Base-by-base conservation (phyloP, 192 early-diverging fungal species). In the Obelidium mucronatum region DNA sequence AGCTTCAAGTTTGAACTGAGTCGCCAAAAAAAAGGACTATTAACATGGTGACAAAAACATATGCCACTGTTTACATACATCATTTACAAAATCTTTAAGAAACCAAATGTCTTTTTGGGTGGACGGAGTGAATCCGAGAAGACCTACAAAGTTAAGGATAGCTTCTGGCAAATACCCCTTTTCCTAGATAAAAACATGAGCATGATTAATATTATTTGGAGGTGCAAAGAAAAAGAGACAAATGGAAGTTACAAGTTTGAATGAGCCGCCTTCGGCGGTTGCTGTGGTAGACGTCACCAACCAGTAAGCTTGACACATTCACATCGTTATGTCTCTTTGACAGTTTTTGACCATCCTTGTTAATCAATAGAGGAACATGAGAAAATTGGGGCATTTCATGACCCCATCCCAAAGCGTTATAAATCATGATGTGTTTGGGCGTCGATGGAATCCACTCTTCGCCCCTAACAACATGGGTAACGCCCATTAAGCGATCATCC, bases 381-480 rank as follows among this genome's bases (percentile, higher is more conserved):
- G 87, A 92, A 82, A 93, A 98, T 61, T 85, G 64, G 13, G 96
- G 96, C 22, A 86, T 66, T 19, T 30, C 1, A n/a, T 42, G 8
- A 5, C 79, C 77, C 94, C 94, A 96, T 1, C 90, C 91, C 78
- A 98, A 89, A 24, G 93, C 91, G 26, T 82, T 74, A 80, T 96
- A 96, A 24, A 98, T 85, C 3, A 94, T 76, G 1, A 94, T 72
- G 83, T 98, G 96, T 75, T 96, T 97, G 40, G 96, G 95, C 11
- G 94, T 96, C 8, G 95, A 96, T 28, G 94, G 86, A 35, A 98
- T 86, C 96, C 96, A 98, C 82, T 98, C 96, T 81, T 97, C 94
- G 44, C 96, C 96, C 44, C 96, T 88, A 40, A 98, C 78, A 22
- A 98, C 95, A 78, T 97, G 95, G 1, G 95, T 94, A 54, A 98